These are phyloP conservation scores for Hamamelis virginiana DNA, from an alignment of 164 flowering plant genomes.

Conservation along the genomic window DNA sequence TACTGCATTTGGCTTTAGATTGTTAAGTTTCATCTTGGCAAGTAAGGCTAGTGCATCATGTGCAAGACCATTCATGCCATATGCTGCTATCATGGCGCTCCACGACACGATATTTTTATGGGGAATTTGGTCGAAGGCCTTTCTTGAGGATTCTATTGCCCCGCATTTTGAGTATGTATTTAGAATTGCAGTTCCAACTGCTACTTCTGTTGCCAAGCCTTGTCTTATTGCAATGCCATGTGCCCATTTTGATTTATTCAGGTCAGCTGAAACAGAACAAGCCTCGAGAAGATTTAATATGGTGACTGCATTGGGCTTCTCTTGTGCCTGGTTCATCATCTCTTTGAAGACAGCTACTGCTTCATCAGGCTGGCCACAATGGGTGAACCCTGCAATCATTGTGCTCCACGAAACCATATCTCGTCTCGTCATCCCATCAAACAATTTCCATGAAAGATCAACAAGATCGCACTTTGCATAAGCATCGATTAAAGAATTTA, in stretches of 20 bases:
- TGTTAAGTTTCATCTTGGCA: slow-evolving; percentile 47
- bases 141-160: slow-evolving; percentile 52
- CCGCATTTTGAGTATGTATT: slow-evolving; percentile 85
- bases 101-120: slow-evolving; percentile 60
- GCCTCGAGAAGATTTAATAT: slow-evolving; percentile 68
- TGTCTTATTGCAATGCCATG: slow-evolving; percentile 71
- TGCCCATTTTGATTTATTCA: slow-evolving; percentile 54
- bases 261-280: slow-evolving; percentile 58
- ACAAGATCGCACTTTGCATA: slow-evolving; percentile 58
- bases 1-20: slow-evolving; percentile 57
- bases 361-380: slow-evolving; percentile 65
- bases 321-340: slow-evolving; percentile 53
- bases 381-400: slow-evolving; percentile 68
- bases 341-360: slow-evolving; percentile 55
- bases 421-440: slow-evolving; percentile 33
- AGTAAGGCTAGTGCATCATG: slow-evolving; percentile 55
- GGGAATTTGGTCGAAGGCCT: slow-evolving; percentile 55
- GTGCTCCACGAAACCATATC: slow-evolving; percentile 76
- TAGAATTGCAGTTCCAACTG: slow-evolving; percentile 69
- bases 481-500: slow-evolving; percentile 62
- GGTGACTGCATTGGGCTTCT: slow-evolving; percentile 48
- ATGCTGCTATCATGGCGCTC: slow-evolving; percentile 79
- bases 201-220: slow-evolving; percentile 49
- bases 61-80: slow-evolving; percentile 65
- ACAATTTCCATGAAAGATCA: slow-evolving; percentile 50